A percentile compares a stretch with the other conserved stretches of the same genome.
These are phyloP conservation scores for Cyberlindnera sargentensis DNA, from an alignment of 805 yeast genomes.

Conservation along the genomic window DNA sequence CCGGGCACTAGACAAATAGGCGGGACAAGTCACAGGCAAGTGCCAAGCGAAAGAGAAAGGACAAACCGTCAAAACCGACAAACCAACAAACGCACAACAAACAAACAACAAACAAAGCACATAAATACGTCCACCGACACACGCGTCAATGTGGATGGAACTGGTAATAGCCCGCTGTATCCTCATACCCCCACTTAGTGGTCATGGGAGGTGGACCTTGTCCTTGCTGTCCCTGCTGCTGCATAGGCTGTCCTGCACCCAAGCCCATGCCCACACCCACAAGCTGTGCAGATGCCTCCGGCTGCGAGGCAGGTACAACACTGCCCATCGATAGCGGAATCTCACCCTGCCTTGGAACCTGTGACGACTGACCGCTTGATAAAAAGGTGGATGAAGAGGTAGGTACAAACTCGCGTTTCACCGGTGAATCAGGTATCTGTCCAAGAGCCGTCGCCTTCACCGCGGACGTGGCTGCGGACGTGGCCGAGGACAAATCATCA, in stretches of 20 bases:
- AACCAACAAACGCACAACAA: not conserved
- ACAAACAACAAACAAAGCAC: not conserved
- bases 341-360: not conserved
- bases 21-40: too few relatives aligned
- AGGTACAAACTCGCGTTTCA: not conserved
- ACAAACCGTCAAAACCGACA: too few relatives aligned
- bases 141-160: not conserved
- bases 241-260: not conserved
- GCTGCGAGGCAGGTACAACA: too few relatives aligned
- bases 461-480: not conserved
- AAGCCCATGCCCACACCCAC: not conserved
- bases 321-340: too few relatives aligned
- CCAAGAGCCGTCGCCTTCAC: too few relatives aligned
- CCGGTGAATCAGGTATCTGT: not conserved
- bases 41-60: too few relatives aligned
- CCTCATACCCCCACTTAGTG: not conserved
- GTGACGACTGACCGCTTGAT: not conserved
- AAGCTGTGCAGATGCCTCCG: too few relatives aligned
- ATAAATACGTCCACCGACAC: not conserved
- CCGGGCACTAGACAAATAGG: too few relatives aligned
- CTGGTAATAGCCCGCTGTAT: not conserved
- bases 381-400: not conserved
- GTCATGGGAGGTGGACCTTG: too few relatives aligned
- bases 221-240: too few relatives aligned
- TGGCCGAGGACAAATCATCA: not conserved